These are phyloP conservation scores for Pyrenophora teres DNA, from an alignment of 2,329 filamentous ascomycete species.

Conservation along the genomic window DNA sequence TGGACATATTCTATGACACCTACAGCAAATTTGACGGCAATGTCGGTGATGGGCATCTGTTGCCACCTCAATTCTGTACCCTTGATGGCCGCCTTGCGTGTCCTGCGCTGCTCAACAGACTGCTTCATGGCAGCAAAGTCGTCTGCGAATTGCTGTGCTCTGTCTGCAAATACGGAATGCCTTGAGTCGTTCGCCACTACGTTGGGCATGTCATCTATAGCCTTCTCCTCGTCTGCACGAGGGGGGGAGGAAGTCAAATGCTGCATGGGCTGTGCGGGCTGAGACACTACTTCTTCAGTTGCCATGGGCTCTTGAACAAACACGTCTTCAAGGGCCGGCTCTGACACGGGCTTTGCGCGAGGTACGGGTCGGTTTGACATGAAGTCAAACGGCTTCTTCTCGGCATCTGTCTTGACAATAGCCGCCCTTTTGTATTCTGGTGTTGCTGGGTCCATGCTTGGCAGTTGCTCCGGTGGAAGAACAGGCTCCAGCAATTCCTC, in stretches of 20 bases:
- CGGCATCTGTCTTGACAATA: conserved; percentile 33
- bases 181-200: conserved; percentile 10
- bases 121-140: conserved; percentile 22
- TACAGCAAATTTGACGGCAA: conserved; percentile 45
- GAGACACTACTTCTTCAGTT: neutral
- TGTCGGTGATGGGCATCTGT: conserved; percentile 34
- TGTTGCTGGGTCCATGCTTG: conserved; percentile 36
- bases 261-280: neutral
- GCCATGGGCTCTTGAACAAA: conserved; percentile 4
- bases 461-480: conserved; percentile 15
- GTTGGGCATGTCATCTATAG: conserved; percentile 5
- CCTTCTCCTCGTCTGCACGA: neutral
- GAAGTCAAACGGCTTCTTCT: conserved; percentile 43
- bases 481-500: conserved; percentile 18
- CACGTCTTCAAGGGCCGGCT: conserved; percentile 30
- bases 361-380: conserved; percentile 44
- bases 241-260: too few species aligned
- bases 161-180: conserved; percentile 20
- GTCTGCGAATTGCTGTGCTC: conserved; percentile 18
- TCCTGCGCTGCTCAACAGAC: conserved; percentile 15
- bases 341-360: conserved; percentile 27
- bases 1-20: conserved; percentile 10
- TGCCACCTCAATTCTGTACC: conserved; percentile 31
- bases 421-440: conserved; percentile 32
- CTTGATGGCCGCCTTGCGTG: conserved; percentile 9